These are phyloP conservation scores for Coelastrella sp. DNA, from an alignment of 139 green algal species.

Conservation along the genomic window DNA sequence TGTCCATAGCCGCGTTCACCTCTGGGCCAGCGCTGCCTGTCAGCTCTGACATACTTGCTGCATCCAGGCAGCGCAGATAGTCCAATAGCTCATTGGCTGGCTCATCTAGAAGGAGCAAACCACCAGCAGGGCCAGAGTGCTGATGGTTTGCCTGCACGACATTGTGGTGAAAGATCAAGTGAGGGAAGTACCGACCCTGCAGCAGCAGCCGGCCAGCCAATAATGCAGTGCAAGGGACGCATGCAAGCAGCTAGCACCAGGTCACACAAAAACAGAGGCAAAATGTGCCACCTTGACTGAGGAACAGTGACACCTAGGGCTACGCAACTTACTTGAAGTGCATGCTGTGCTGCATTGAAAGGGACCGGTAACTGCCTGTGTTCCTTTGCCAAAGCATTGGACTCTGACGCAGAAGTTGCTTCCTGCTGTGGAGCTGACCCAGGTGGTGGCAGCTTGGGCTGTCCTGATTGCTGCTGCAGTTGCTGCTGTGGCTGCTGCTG, in stretches of 20 bases:
- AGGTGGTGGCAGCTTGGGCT: slow-evolving; percentile 6
- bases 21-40: slow-evolving; percentile 5
- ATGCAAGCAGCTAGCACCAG: no score
- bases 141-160: not conserved
- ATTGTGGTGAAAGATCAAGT: no score
- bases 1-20: slow-evolving; percentile 38
- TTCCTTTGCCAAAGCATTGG: not conserved
- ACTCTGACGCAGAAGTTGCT: not conserved
- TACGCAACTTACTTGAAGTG: not conserved
- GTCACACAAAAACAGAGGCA: no score
- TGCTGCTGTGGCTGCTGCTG: slow-evolving; percentile 20
- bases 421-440: not conserved
- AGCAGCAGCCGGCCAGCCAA: no score
- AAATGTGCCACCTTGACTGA: no score
- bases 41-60: slow-evolving; percentile 38
- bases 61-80: slow-evolving; percentile 78
- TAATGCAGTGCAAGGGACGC: no score
- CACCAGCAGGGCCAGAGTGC: not conserved
- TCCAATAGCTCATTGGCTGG: slow-evolving; percentile 73
- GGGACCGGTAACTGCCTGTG: slow-evolving; percentile 29
- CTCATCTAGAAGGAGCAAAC: slow-evolving; percentile 33
- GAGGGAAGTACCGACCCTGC: no score
- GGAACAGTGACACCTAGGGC: not conserved
- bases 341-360: not conserved
- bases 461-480: not conserved